Base-by-base conservation (phyloP, 768 basidiomycete genomes). In the Neoboletus brunneissimus region DNA sequence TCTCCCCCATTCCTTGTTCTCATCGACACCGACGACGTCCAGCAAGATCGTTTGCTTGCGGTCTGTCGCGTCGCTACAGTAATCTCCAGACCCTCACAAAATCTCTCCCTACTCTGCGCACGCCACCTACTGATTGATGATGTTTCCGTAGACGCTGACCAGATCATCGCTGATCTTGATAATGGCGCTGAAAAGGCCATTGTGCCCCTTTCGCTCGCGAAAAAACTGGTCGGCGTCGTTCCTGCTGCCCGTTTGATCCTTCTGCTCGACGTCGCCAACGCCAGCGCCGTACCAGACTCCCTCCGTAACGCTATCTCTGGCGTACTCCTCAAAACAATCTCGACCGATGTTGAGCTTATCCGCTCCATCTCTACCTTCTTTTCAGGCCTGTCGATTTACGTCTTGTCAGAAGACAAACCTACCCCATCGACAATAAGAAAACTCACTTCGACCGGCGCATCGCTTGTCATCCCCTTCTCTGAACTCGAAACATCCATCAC, bases 141-240 rank as follows among this genome's bases (percentile, higher is more conserved):
- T 60, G 57, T 72, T 15, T 66, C 78, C 12, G 64, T 77, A 43
- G 75, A 80, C 48, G 51, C 79, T n/a, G 85, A 88, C 52, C 75
- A 81, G 23, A 76, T 85, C 63, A 76, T 84, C 54, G 73, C 81
- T 22, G 81, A 78, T 77, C 82, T 99, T 31, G 91, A 98, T 71
- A 75, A 75, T 22, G 94, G 95, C 23, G 83, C 86, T 2, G 81
- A 87, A 63, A 94, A 91, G 72, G 79, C 94, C 65, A 85, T 97
- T 38, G 79, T 94, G 0, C 81, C 87, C 20, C 78, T 84, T 42
- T 72, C 83, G n/a, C 78, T 79, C 64, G 88, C 81, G 31, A 85
- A 84, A 67, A 83, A 82, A 48, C 77, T 89, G 45, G 82, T 89
- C 44, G 84, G 81, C n/a, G 60, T 76, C 29, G 73, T 96, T 29